phyloP scores from a whole-genome alignment of 768 basidiomycete species.

The Pleurotus tuber-regium region DNA sequence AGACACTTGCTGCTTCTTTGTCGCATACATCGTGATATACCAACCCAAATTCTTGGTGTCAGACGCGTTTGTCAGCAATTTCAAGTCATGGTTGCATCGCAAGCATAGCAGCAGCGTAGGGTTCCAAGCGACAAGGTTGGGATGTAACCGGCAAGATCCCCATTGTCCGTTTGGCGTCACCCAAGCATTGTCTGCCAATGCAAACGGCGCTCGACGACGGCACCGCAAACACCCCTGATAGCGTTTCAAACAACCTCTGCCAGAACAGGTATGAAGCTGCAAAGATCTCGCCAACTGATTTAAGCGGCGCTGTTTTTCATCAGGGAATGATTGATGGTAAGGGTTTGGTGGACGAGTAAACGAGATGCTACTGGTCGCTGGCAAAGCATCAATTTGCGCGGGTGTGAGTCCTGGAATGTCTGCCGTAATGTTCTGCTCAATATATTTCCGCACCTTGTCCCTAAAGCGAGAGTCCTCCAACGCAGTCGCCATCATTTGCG shows the following conservation, averaged over 20 bases:
- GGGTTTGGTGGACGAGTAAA: conserved; percentile 37
- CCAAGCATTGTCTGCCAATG: conserved; percentile 18
- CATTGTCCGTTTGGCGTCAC: conserved; percentile 25
- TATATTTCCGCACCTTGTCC: conserved; percentile 22
- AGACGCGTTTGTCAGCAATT: conserved; percentile 30
- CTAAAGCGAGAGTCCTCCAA: conserved; percentile 27
- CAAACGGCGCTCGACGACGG: conserved; percentile 33
- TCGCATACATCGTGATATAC: conserved; percentile 23
- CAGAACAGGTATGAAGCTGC: conserved; percentile 33
- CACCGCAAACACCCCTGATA: conserved; percentile 22
- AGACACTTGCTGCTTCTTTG: conserved; percentile 20
- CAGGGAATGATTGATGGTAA: conserved; percentile 11
- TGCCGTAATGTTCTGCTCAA: conserved; percentile 29
- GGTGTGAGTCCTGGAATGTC: conserved; percentile 20
- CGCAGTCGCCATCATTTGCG: conserved; percentile 23
- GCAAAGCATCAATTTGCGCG: conserved; percentile 14
- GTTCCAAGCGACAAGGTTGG: conserved; percentile 3
- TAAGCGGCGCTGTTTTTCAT: conserved; percentile 14
- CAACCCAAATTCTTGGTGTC: conserved; percentile 32
- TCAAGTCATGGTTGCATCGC: conserved; percentile 35
- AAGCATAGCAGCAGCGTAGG: background rate
- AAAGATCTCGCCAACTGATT: conserved; percentile 19
- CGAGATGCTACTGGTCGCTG: conserved; percentile 19
- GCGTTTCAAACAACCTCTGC: conserved; percentile 17
- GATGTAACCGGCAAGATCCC: conserved; percentile 19